These are phyloP conservation scores for Pulveroboletus sp. DNA, from an alignment of 768 basidiomycete genomes.

Conservation along the genomic window DNA sequence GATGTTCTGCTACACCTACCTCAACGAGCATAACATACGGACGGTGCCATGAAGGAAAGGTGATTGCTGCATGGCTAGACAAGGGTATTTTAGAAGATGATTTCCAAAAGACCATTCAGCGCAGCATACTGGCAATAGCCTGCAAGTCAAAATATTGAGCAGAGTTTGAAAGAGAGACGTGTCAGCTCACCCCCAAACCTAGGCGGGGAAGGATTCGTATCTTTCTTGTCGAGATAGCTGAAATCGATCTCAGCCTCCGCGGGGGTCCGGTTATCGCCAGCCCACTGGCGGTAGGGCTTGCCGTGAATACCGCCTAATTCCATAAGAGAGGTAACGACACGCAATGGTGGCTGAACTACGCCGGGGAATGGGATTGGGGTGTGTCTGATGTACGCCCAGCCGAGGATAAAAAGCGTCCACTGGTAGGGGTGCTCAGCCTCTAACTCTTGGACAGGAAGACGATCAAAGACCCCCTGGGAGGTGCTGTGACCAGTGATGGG, in stretches of 20 bases:
- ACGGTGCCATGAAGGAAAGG: slow-evolving; percentile 26
- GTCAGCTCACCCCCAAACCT: slow-evolving; percentile 22
- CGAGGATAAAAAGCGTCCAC: slow-evolving; percentile 25
- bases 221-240: slow-evolving; percentile 19
- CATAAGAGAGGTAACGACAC: slow-evolving; percentile 11
- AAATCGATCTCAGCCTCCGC: slow-evolving; percentile 16
- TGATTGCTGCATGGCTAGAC: slow-evolving; percentile 17
- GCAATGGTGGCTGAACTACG: slow-evolving; percentile 13
- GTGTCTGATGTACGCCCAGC: slow-evolving; percentile 14
- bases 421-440: slow-evolving; percentile 17
- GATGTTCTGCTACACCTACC: slow-evolving; percentile 2
- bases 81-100: background rate
- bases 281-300: slow-evolving; percentile 23
- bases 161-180: background rate
- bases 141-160: background rate
- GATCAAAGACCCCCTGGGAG: slow-evolving; percentile 15
- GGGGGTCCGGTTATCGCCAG: slow-evolving; percentile 18
- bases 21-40: slow-evolving; percentile 28
- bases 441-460: slow-evolving; percentile 22
- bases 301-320: slow-evolving; percentile 24
- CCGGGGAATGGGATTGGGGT: slow-evolving; percentile 11
- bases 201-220: slow-evolving; percentile 22
- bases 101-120: background rate
- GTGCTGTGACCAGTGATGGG: slow-evolving; percentile 18
- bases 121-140: slow-evolving; percentile 26